Evolutionary conservation across 495 filamentous ascomycete genomes (phyloP), one percentile per base, ranked within the genome.

Genomic region (Durotheca rogersii): DNA sequence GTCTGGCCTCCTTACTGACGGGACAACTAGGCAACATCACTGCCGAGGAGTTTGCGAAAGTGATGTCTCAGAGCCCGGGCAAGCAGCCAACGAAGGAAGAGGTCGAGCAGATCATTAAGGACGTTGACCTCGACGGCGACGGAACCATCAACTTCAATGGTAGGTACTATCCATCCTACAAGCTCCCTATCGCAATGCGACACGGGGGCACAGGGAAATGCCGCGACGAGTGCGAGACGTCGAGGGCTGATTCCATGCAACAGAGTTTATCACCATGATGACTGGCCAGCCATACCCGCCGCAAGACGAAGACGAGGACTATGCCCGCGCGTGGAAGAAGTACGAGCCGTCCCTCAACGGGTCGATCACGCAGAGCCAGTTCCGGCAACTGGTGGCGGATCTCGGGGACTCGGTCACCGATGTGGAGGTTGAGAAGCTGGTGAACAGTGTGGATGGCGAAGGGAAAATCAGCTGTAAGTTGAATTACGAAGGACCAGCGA

Each of bases 231-330:
- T 25, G 31, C 14, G 35, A 11, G 14, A 10, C 7, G 9, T n/a
- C 20, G 7, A n/a, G 11, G 14, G 7, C 55, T 53, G 19, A 59
- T 30, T 15, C 21, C 17, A n/a, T 15, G 35, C 21, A 15, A 16
- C 44, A 67, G 66, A 67, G 41, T 69, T 69, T 32, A 65, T 69
- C 41, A 51, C 66, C 9, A 69, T 69, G 66, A 69, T 69, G 66
- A 69, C 64, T 2, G 66, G 66, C 4, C 59, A 60, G 23, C 51
- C 57, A 2, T 57, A 61, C 16, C 58, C 61, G 5, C 55, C 61
- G 2, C 29, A 36, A 15, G 56, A 55, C 9, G 51, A 49, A 0
- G 61, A 66, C 18, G 55, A 32, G 9, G 60, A 60, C 2, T 57
- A 64, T 37, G 40, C 42, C 7, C 41, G 32, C 10, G 65, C 65